Percentiles rank a stretch among this genome's conserved stretches.
These are phyloP conservation scores for Fistulinella prunicolor DNA, from an alignment of 768 basidiomycete species.

Conservation along the genomic window DNA sequence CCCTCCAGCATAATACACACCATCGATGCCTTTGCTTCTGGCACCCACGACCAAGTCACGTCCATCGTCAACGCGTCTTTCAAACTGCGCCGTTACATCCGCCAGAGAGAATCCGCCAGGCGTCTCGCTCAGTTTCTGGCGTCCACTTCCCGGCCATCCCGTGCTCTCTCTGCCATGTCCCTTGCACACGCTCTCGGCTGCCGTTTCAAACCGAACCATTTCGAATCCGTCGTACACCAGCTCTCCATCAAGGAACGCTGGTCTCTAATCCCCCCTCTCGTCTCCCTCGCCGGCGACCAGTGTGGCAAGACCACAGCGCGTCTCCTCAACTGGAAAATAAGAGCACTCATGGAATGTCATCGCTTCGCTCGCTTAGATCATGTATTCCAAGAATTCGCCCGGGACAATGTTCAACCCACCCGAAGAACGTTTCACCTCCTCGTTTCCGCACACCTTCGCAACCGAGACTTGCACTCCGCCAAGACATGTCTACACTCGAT, in stretches of 20 bases:
- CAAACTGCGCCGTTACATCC: slow-evolving; percentile 25
- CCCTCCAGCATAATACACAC: slow-evolving; percentile 24
- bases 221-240: slow-evolving; percentile 53
- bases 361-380: slow-evolving; percentile 44
- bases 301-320: slow-evolving; percentile 49
- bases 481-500: slow-evolving; percentile 53
- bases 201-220: slow-evolving; percentile 49
- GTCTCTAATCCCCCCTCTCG: slow-evolving; percentile 46
- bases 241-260: slow-evolving; percentile 49
- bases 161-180: slow-evolving; percentile 44
- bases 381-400: slow-evolving; percentile 50
- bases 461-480: slow-evolving; percentile 58
- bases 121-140: slow-evolving; percentile 36
- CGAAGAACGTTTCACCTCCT: slow-evolving; percentile 69
- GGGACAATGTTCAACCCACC: slow-evolving; percentile 44
- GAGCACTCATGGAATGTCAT: slow-evolving; percentile 55
- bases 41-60: too few species aligned
- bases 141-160: slow-evolving; percentile 34
- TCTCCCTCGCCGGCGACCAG: slow-evolving; percentile 47
- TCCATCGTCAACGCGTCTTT: slow-evolving; percentile 22
- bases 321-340: slow-evolving; percentile 69
- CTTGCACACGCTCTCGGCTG: slow-evolving; percentile 51
- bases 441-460: slow-evolving; percentile 64
- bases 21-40: slow-evolving; percentile 26
- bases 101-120: slow-evolving; percentile 31